These are phyloP conservation scores for Botrytis aclada DNA, from an alignment of 2,329 filamentous ascomycete species.

Conservation along the genomic window DNA sequence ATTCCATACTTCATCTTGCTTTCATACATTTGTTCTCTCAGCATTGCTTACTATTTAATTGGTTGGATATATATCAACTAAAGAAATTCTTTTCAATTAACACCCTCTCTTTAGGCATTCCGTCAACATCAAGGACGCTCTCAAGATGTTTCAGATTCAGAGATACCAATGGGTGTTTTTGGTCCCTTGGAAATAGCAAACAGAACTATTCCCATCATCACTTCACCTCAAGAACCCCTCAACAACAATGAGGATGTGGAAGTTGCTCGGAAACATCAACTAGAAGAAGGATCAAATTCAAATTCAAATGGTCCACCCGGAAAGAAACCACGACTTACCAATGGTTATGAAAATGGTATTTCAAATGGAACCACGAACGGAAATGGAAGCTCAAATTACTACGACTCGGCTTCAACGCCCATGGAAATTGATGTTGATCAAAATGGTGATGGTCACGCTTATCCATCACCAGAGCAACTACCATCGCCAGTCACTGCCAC, in stretches of 20 bases:
- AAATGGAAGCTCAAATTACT: constrained; percentile 27
- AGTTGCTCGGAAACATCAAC: constrained; percentile 36
- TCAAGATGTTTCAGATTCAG: constrained; percentile 5
- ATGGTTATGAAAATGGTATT: constrained; percentile 56
- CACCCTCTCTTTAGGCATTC: constrained; percentile 5
- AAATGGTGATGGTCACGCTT: constrained; percentile 54
- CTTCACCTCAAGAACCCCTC: constrained; percentile 1
- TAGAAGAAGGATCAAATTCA: constrained; percentile 33
- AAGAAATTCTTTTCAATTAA: neutral
- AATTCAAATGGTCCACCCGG: constrained; percentile 53
- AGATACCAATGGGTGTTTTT: constrained; percentile 32
- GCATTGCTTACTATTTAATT: neutral
- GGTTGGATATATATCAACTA: neutral
- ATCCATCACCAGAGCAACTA: constrained; percentile 56
- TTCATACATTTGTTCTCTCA: neutral
- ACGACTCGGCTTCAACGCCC: constrained; percentile 47
- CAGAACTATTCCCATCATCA: constrained; percentile 5
- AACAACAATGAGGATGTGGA: constrained; percentile 32
- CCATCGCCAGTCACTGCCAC: constrained; percentile 54
- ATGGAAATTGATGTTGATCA: constrained; percentile 50
- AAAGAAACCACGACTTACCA: constrained; percentile 59
- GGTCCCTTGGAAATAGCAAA: constrained; percentile 25
- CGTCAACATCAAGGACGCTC: constrained; percentile 1
- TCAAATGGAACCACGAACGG: constrained; percentile 33
- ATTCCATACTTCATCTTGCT: neutral